Conservation (phyloP, 2,329 filamentous ascomycete species). For the Apiospora aurea region DNA sequence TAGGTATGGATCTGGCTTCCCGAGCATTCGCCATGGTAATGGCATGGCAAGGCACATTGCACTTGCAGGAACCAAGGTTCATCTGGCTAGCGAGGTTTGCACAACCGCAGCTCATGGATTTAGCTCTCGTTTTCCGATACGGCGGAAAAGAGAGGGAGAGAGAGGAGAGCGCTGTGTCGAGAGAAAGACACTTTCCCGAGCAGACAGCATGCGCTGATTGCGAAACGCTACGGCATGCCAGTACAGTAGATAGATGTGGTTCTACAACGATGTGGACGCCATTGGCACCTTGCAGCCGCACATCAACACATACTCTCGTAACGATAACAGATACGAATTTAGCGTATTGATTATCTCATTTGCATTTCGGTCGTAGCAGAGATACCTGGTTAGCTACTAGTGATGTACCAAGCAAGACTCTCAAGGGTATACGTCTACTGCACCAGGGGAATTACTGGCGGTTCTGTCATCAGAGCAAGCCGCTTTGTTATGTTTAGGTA, state of each 20-base stretch:
- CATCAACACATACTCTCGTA: background rate
- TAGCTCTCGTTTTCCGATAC: background rate
- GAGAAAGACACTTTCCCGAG: background rate
- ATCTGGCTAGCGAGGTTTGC: conserved; percentile 10
- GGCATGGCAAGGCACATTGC: background rate
- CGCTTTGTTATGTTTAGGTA: background rate
- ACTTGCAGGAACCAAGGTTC: background rate
- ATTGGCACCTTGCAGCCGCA: background rate
- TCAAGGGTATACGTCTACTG: too few species aligned
- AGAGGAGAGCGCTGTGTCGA: background rate
- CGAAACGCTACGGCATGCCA: background rate
- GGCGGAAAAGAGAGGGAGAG: background rate
- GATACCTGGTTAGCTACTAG: background rate
- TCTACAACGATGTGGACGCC: background rate
- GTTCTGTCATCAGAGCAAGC: background rate
- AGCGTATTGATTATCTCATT: background rate
- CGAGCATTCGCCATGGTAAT: conserved; percentile 1
- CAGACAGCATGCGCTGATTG: background rate
- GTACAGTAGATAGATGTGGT: background rate
- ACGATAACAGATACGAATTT: background rate
- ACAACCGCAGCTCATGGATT: background rate
- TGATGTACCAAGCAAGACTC: background rate
- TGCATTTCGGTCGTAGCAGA: background rate
- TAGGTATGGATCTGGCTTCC: conserved; percentile 20
- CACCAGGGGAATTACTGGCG: too few species aligned